These are phyloP conservation scores for Rhizopogon sp. DNA, from an alignment of 768 basidiomycete species.

Conservation along the genomic window DNA sequence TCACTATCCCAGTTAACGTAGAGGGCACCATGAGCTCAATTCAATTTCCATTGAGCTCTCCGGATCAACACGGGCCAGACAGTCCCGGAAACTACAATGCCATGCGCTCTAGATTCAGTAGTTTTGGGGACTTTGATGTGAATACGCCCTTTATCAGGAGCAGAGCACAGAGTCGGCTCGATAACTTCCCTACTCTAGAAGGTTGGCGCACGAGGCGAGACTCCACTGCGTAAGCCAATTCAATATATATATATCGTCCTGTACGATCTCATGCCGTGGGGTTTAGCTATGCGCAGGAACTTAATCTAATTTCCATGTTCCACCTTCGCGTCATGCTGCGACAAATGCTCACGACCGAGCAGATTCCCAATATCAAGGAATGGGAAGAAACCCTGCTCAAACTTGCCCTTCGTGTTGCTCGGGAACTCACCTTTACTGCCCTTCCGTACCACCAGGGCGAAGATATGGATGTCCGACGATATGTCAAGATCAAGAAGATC, in stretches of 20 bases:
- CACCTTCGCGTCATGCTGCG: conserved; percentile 88
- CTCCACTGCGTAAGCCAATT: conserved; percentile 73
- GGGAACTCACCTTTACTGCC: conserved; percentile 75
- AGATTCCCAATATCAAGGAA: conserved; percentile 75
- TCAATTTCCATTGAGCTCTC: conserved; percentile 76
- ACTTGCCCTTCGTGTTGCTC: conserved; percentile 81
- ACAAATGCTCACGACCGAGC: conserved; percentile 82
- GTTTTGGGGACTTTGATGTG: conserved; percentile 68
- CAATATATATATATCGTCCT: neutral
- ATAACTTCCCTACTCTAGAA: conserved; percentile 49
- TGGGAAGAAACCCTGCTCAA: conserved; percentile 86
- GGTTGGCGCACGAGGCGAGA: conserved; percentile 87
- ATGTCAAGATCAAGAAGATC: conserved; percentile 98
- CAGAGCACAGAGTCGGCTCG: conserved; percentile 75
- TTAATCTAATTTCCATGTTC: conserved; percentile 81
- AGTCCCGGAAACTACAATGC: conserved; percentile 48
- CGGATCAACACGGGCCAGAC: conserved; percentile 55
- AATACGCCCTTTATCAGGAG: conserved; percentile 80
- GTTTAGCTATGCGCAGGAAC: conserved; percentile 71
- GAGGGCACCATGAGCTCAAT: conserved; percentile 61
- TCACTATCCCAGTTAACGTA: conserved; percentile 43
- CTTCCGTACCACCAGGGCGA: conserved; percentile 74
- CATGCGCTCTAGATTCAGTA: conserved; percentile 60
- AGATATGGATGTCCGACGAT: conserved; percentile 91
- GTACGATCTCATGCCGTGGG: neutral